A percentile compares a stretch with the other conserved stretches of the same genome.
Conservation (phyloP, 768 basidiomycete species). For the Gloeophyllum trabeum region DNA sequence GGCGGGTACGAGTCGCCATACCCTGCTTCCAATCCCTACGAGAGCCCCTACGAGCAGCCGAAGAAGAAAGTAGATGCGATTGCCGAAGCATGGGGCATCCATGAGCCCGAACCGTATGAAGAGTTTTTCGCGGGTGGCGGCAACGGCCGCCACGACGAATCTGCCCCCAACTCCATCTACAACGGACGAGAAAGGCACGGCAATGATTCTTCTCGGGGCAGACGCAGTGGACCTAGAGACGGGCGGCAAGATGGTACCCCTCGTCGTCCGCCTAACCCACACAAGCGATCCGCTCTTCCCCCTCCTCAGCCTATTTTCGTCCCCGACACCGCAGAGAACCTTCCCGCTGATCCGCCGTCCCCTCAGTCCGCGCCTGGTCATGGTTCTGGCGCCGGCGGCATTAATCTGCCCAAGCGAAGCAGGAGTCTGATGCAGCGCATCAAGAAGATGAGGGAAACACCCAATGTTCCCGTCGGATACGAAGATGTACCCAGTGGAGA, state of each 20-base stretch:
- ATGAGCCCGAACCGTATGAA: conserved; percentile 85
- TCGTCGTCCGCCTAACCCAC: conserved; percentile 15
- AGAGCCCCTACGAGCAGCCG: conserved; percentile 37
- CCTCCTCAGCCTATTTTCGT: conserved; percentile 80
- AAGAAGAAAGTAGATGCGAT: conserved; percentile 86
- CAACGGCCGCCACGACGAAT: conserved; percentile 32
- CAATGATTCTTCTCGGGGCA: conserved; percentile 4
- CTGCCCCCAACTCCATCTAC: conserved; percentile 43
- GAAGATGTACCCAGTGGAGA: conserved; percentile 25
- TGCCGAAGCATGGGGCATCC: conserved; percentile 89
- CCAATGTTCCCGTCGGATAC: conserved; percentile 61
- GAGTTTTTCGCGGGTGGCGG: conserved; percentile 83
- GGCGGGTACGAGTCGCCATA: conserved; percentile 32
- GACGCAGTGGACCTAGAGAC: conserved; percentile 31
- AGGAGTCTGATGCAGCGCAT: conserved; percentile 85
- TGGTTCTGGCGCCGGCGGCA: conserved; percentile 26
- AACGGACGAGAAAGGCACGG: conserved; percentile 2
- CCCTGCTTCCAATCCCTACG: conserved; percentile 22
- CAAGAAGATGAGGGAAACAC: conserved; percentile 78
- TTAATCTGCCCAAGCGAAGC: conserved; percentile 49
- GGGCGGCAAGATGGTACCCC: conserved; percentile 28
- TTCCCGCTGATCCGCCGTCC: conserved; percentile 22
- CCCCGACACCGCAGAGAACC: conserved; percentile 29
- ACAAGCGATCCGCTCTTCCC: conserved; percentile 47
- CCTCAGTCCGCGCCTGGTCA: conserved; percentile 28